Evolutionary conservation across 1,284 basidiomycete species (phyloP).

Genomic region (Boletellus deceptivus): DNA sequence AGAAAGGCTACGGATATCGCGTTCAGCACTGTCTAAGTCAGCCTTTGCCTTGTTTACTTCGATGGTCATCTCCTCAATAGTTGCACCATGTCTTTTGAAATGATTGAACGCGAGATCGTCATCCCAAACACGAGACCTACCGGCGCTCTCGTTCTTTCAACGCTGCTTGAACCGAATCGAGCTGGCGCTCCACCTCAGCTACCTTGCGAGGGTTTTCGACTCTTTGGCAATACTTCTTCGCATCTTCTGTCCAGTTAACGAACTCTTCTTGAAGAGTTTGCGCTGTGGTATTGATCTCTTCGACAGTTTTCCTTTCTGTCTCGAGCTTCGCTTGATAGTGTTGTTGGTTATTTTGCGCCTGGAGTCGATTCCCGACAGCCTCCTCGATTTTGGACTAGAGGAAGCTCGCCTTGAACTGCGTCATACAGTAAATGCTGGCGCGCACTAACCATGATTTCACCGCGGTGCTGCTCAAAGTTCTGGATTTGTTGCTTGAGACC

Average conservation of each 20-base stretch:
- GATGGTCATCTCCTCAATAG: slow-evolving; percentile 72
- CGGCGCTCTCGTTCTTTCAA: slow-evolving; percentile 68
- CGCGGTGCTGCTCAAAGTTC: slow-evolving; percentile 44
- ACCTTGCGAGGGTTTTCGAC: slow-evolving; percentile 57
- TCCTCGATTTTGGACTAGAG: slow-evolving; percentile 44
- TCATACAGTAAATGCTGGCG: neutral
- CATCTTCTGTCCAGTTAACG: slow-evolving; percentile 63
- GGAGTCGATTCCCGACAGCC: slow-evolving; percentile 45
- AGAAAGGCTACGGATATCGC: slow-evolving; percentile 61
- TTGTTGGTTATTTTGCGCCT: slow-evolving; percentile 44
- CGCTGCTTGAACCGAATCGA: slow-evolving; percentile 63
- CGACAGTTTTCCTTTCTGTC: slow-evolving; percentile 42
- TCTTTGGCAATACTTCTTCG: slow-evolving; percentile 60
- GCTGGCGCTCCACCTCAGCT: slow-evolving; percentile 56
- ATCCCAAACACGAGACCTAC: slow-evolving; percentile 36
- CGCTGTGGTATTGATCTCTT: slow-evolving; percentile 43
- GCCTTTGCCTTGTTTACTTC: slow-evolving; percentile 64
- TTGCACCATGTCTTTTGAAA: slow-evolving; percentile 62
- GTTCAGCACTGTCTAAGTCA: slow-evolving; percentile 54
- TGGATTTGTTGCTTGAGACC: slow-evolving; percentile 45
- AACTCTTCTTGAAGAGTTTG: slow-evolving; percentile 59
- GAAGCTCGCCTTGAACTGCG: neutral
- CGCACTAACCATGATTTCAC: slow-evolving; percentile 41
- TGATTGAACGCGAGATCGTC: slow-evolving; percentile 4
- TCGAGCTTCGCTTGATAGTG: slow-evolving; percentile 51